phyloP scores from a whole-genome alignment of 768 basidiomycete species.

The Leccinum aurantiacum region DNA sequence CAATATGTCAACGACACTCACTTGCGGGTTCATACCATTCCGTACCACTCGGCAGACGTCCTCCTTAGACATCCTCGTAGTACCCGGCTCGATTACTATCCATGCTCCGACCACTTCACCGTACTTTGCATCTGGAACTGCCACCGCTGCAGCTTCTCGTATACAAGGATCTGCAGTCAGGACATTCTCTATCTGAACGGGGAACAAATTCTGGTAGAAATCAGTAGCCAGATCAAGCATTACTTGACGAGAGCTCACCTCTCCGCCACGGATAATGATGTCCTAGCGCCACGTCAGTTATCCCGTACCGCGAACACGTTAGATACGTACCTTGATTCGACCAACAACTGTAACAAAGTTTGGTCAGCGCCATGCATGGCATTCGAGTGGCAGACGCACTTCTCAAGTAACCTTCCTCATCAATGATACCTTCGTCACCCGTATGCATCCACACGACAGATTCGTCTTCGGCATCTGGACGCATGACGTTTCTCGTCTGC shows the following conservation, averaged over 20 bases:
- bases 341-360: constrained; percentile 58
- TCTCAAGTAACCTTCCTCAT: constrained; percentile 74
- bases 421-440: constrained; percentile 79
- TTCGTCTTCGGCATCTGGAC: constrained; percentile 45
- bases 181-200: constrained; percentile 81
- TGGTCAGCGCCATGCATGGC: background rate
- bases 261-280: constrained; percentile 84
- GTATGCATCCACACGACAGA: constrained; percentile 80
- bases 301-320: background rate
- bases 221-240: background rate
- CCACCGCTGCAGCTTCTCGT: constrained; percentile 69
- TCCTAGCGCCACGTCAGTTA: constrained; percentile 44
- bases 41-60: constrained; percentile 56
- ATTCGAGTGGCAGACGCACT: constrained; percentile 43
- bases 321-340: constrained; percentile 61
- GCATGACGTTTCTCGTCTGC: constrained; percentile 63
- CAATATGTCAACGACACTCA: constrained; percentile 21
- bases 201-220: constrained; percentile 67
- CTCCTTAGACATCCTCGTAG: constrained; percentile 40
- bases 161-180: constrained; percentile 55
- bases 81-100: constrained; percentile 53
- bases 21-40: constrained; percentile 77
- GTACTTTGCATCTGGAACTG: constrained; percentile 66
- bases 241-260: constrained; percentile 42
- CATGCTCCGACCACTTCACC: constrained; percentile 84